These are phyloP conservation scores for Saturnispora silvae DNA, from an alignment of 805 yeast species.

Conservation along the genomic window DNA sequence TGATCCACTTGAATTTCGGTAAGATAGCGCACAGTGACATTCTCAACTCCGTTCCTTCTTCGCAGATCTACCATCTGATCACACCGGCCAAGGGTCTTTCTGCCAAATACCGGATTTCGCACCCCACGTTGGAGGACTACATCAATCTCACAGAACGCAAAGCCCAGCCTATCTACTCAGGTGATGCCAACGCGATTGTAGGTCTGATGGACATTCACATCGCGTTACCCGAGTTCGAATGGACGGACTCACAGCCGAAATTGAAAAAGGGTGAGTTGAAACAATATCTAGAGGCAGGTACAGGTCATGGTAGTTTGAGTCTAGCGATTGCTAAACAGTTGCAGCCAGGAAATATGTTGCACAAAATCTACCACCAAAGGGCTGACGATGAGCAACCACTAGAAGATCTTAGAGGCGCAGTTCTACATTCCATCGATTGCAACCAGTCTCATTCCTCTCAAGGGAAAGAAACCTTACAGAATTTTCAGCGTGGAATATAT, in stretches of 20 bases:
- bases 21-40: conserved; percentile 29
- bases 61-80: conserved; percentile 18
- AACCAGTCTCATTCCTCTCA: conserved; percentile 29
- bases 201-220: conserved; percentile 36
- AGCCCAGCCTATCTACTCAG: conserved; percentile 43
- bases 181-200: conserved; percentile 39
- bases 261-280: not conserved
- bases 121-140: conserved; percentile 39
- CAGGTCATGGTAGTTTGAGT: conserved; percentile 44
- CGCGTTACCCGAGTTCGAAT: conserved; percentile 26
- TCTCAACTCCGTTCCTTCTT: conserved; percentile 29
- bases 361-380: conserved; percentile 8
- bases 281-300: conserved; percentile 42
- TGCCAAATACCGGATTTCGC: conserved; percentile 25
- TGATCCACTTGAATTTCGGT: conserved; percentile 20
- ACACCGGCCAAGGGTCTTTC: conserved; percentile 10
- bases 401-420: conserved; percentile 29
- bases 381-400: not conserved
- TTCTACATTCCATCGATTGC: conserved; percentile 36
- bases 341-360: conserved; percentile 35
- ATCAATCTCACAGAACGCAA: conserved; percentile 30
- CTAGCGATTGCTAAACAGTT: conserved; percentile 32
- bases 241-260: conserved; percentile 6
- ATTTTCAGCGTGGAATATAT: conserved; percentile 35
- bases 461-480: conserved; percentile 31